phyloP scores from a whole-genome alignment of 1,139 yeast genomes.

The Sugiyamaella xylanicola region DNA sequence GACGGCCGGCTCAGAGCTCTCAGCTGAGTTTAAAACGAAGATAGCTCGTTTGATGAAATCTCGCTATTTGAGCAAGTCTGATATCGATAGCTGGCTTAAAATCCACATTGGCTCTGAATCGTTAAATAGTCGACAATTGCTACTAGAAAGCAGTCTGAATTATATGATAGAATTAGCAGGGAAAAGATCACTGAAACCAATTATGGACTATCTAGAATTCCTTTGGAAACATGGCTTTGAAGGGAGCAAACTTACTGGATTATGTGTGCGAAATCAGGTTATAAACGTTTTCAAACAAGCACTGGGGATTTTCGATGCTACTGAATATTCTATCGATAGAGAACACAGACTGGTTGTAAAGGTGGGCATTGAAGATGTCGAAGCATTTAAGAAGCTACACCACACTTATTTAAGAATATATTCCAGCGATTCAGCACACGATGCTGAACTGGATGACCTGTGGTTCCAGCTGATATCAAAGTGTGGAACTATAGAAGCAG shows the following conservation, averaged over 20 bases:
- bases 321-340: constrained; percentile 26
- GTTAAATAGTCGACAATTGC: constrained; percentile 15
- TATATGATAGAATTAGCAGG: constrained; percentile 25
- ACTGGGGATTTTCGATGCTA: constrained; percentile 25
- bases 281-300: constrained; percentile 26
- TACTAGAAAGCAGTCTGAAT: constrained; percentile 23
- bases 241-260: constrained; percentile 14
- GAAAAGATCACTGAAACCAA: constrained; percentile 22
- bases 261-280: constrained; percentile 21
- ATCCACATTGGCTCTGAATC: constrained; percentile 22
- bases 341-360: constrained; percentile 25
- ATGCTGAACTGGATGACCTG: constrained; percentile 32
- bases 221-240: constrained; percentile 29
- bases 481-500: constrained; percentile 35
- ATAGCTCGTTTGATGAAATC: constrained; percentile 19
- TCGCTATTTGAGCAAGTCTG: constrained; percentile 18
- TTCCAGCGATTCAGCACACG: constrained; percentile 13
- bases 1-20: constrained; percentile 16
- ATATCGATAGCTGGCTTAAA: constrained; percentile 28
- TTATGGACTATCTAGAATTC: constrained; percentile 25
- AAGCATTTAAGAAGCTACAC: constrained; percentile 26
- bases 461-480: constrained; percentile 36
- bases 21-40: constrained; percentile 23
- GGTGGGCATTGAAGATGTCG: constrained; percentile 26
- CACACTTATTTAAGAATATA: constrained; percentile 21